Percentiles rank a stretch among this genome's conserved stretches.
Evolutionary conservation across 306 rosid genomes (phyloP).

Genomic region (Astragalus membranaceus): DNA sequence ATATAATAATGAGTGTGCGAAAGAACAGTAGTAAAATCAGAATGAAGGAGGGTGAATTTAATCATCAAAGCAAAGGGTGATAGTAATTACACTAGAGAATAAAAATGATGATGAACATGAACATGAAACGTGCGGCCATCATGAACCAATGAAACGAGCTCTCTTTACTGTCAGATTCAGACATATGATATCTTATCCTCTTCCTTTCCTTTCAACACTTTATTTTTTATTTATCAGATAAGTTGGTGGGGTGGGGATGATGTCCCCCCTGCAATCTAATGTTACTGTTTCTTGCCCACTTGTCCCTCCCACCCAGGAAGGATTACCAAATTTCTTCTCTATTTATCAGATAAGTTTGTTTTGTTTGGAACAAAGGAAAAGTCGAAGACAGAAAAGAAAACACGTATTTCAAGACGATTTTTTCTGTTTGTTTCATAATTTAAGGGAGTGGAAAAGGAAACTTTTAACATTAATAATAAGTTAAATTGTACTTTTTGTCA

Average conservation of each 20-base stretch:
- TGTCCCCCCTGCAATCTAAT: slow-evolving; percentile 13
- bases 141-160: slow-evolving; percentile 55
- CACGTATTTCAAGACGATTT: no score
- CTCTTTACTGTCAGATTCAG: slow-evolving; percentile 23
- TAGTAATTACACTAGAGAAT: slow-evolving; percentile 27
- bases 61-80: slow-evolving; percentile 29
- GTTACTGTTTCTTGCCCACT: background rate
- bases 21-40: slow-evolving; percentile 22
- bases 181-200: no score
- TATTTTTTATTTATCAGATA: slow-evolving; percentile 9
- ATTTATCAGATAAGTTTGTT: no score
- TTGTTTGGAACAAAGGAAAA: no score
- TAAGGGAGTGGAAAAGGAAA: no score
- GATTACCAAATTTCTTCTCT: no score
- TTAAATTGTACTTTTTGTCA: no score
- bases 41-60: slow-evolving; percentile 10
- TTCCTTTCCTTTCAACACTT: background rate
- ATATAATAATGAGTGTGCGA: slow-evolving; percentile 23
- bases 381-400: no score
- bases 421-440: no score
- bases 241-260: slow-evolving; percentile 20
- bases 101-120: slow-evolving; percentile 31
- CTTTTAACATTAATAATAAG: no score
- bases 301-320: no score
- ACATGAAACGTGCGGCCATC: slow-evolving; percentile 72